These are phyloP conservation scores for Pseudogymnoascus sp. DNA, from an alignment of 2,329 filamentous ascomycete genomes.

Conservation along the genomic window DNA sequence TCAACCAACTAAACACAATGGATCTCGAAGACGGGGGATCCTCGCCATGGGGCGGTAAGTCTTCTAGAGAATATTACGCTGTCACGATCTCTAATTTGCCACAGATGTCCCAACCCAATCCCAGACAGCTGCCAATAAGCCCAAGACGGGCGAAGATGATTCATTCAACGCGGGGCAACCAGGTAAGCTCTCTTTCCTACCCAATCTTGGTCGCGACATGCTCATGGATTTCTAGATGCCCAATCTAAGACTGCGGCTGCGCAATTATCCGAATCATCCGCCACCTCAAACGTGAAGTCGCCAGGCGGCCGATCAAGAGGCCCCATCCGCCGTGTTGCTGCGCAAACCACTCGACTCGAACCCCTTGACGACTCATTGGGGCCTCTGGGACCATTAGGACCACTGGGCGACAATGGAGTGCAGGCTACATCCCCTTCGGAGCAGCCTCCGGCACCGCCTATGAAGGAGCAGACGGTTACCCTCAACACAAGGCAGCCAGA, in stretches of 20 bases:
- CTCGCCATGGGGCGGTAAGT: constrained; percentile 38
- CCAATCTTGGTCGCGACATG: neutral
- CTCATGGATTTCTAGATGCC: constrained; percentile 9
- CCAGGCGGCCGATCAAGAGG: constrained; percentile 25
- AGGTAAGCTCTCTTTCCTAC: constrained; percentile 13
- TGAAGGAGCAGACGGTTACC: constrained; percentile 56
- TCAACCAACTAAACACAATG: constrained; percentile 25
- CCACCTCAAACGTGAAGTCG: constrained; percentile 23
- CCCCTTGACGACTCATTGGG: constrained; percentile 67
- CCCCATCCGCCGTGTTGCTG: constrained; percentile 51
- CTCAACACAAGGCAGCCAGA: constrained; percentile 40
- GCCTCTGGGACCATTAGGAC: constrained; percentile 54
- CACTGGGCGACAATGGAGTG: constrained; percentile 40
- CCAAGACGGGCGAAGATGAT: constrained; percentile 20
- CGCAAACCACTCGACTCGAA: constrained; percentile 69
- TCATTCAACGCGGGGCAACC: constrained; percentile 19
- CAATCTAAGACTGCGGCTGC: neutral
- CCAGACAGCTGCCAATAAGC: constrained; percentile 23
- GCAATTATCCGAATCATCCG: constrained; percentile 11
- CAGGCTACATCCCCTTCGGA: constrained; percentile 31
- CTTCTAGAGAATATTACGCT: neutral
- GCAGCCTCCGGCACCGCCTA: constrained; percentile 59
- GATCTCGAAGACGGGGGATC: constrained; percentile 37
- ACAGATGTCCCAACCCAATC: constrained; percentile 36
- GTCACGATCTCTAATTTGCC: constrained; percentile 13